A percentile compares a stretch with the other conserved stretches of the same genome.
phyloP scores from a whole-genome alignment of 306 rosid species.

The Begonia masoniana region DNA sequence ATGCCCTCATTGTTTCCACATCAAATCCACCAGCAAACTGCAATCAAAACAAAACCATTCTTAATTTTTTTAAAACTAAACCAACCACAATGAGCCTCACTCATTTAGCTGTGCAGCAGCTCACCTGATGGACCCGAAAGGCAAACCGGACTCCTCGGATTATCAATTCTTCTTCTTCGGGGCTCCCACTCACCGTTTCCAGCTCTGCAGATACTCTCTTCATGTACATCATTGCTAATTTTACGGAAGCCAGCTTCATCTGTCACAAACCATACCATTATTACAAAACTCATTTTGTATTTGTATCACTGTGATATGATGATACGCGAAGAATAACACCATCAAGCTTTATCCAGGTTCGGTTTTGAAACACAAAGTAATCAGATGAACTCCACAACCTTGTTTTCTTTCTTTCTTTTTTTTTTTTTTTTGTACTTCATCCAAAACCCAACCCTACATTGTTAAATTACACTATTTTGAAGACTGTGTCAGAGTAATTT shows the following conservation, averaged over 20 bases:
- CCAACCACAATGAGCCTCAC: no score
- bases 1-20: slow-evolving; percentile 90
- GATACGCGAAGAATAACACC: no score
- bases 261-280: slow-evolving; percentile 11
- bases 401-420: no score
- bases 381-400: not conserved
- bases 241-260: slow-evolving; percentile 94
- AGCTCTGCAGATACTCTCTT: slow-evolving; percentile 94
- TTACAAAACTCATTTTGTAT: no score
- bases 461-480: slow-evolving; percentile 6
- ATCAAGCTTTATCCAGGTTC: not conserved
- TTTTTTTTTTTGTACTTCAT: not conserved
- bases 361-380: not conserved
- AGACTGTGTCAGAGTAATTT: slow-evolving; percentile 14
- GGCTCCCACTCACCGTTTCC: slow-evolving; percentile 71
- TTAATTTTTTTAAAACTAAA: not conserved
- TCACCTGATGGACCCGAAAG: slow-evolving; percentile 97
- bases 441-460: slow-evolving; percentile 7
- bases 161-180: slow-evolving; percentile 93
- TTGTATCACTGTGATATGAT: no score
- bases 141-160: slow-evolving; percentile 92
- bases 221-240: slow-evolving; percentile 93
- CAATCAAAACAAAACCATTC: slow-evolving; percentile 10
- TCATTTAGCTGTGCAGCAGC: not conserved
- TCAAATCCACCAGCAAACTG: slow-evolving; percentile 99